These are phyloP conservation scores for Haplographium delicatum DNA, from an alignment of 495 filamentous ascomycete species.

Conservation along the genomic window DNA sequence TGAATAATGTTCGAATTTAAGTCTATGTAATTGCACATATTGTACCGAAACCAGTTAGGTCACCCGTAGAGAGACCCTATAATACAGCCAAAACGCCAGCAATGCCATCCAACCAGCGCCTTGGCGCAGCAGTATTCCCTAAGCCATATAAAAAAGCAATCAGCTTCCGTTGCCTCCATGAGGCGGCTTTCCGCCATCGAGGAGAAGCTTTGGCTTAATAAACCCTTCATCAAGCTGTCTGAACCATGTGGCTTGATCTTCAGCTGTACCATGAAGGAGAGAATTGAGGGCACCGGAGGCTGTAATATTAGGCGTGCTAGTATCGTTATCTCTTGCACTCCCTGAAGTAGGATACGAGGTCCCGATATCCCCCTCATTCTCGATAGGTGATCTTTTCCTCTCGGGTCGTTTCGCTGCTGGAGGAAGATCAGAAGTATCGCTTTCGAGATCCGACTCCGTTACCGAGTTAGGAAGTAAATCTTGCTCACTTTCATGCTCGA, in stretches of 20 bases:
- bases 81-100: neutral
- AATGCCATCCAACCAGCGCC: slow-evolving; percentile 1
- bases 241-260: slow-evolving; percentile 90
- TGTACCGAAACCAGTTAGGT: no score
- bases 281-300: slow-evolving; percentile 24
- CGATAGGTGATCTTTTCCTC: slow-evolving; percentile 19
- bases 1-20: no score
- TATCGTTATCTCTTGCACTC: slow-evolving; percentile 18
- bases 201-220: slow-evolving; percentile 87
- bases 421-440: slow-evolving; percentile 58
- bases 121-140: neutral
- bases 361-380: slow-evolving; percentile 2
- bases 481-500: slow-evolving; percentile 49
- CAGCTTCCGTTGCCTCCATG: slow-evolving; percentile 22
- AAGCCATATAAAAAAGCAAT: neutral
- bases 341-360: slow-evolving; percentile 26
- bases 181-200: slow-evolving; percentile 57
- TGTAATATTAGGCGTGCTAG: slow-evolving; percentile 23
- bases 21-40: no score
- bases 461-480: slow-evolving; percentile 57
- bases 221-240: slow-evolving; percentile 91
- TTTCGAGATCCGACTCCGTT: slow-evolving; percentile 59
- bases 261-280: slow-evolving; percentile 41
- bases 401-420: slow-evolving; percentile 36
- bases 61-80: no score